Evolutionary conservation across 352 stramenopile genomes (phyloP).

Genomic region (Phytophthora sp.): DNA sequence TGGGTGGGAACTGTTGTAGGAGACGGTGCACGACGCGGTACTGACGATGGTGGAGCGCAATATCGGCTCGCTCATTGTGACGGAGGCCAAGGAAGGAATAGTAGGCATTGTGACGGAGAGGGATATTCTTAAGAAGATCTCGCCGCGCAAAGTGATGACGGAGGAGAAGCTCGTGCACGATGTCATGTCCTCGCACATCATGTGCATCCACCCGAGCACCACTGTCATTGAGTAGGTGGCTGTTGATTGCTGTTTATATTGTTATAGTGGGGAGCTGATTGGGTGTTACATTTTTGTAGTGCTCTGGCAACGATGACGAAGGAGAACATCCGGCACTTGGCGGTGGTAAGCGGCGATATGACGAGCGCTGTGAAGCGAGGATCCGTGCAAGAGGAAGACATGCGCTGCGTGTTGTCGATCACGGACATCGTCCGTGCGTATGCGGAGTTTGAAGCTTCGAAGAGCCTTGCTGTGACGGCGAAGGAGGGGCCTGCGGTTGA

Average conservation of each 20-base stretch:
- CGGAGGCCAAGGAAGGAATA: slow-evolving; percentile 69
- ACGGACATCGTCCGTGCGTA: slow-evolving; percentile 87
- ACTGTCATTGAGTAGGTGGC: slow-evolving; percentile 80
- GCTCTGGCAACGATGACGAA: slow-evolving; percentile 88
- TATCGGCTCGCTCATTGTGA: slow-evolving; percentile 85
- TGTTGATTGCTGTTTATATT: neutral
- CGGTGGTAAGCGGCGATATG: slow-evolving; percentile 81
- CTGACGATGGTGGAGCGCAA: slow-evolving; percentile 81
- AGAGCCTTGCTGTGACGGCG: slow-evolving; percentile 36
- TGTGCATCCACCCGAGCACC: slow-evolving; percentile 82
- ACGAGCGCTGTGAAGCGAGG: slow-evolving; percentile 74
- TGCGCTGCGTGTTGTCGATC: slow-evolving; percentile 87
- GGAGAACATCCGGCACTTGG: slow-evolving; percentile 85
- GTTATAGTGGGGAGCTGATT: neutral
- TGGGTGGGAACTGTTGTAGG: slow-evolving; percentile 40
- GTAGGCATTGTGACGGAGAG: slow-evolving; percentile 87
- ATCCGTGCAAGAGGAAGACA: slow-evolving; percentile 80
- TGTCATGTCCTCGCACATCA: slow-evolving; percentile 88
- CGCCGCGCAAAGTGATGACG: slow-evolving; percentile 48
- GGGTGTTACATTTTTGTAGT: slow-evolving; percentile 33
- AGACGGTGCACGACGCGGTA: slow-evolving; percentile 79
- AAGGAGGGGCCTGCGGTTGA: neutral
- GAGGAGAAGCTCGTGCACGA: slow-evolving; percentile 71
- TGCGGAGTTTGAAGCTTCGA: slow-evolving; percentile 66
- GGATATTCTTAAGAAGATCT: slow-evolving; percentile 82